Evolutionary conservation across 2,329 filamentous ascomycete genomes (phyloP).

Genomic region (Cladophialophora yegresii): DNA sequence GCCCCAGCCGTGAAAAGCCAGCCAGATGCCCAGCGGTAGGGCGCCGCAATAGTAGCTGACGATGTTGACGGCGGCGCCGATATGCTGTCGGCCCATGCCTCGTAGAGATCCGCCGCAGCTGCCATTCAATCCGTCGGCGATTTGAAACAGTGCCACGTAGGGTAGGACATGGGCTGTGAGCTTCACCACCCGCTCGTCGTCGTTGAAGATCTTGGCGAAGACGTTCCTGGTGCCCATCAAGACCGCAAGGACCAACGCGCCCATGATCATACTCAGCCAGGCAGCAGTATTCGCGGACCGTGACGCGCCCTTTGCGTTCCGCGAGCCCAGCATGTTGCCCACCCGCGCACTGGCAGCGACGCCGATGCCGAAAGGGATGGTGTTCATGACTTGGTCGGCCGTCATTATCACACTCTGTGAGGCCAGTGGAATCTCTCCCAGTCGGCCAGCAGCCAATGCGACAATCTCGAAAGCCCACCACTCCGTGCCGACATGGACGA

Average conservation of each 20-base stretch:
- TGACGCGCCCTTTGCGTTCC: conserved; percentile 65
- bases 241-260: conserved; percentile 65
- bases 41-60: conserved; percentile 82
- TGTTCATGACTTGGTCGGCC: conserved; percentile 79
- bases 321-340: conserved; percentile 75
- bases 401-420: conserved; percentile 91
- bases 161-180: conserved; percentile 81
- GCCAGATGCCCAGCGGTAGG: conserved; percentile 76
- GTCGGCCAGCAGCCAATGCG: conserved; percentile 74
- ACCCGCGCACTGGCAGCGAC: conserved; percentile 77
- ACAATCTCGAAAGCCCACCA: conserved; percentile 97
- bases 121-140: conserved; percentile 83
- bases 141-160: conserved; percentile 85
- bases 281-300: conserved; percentile 75
- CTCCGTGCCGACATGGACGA: conserved; percentile 83
- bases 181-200: conserved; percentile 69
- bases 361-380: conserved; percentile 82
- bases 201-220: conserved; percentile 79
- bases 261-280: conserved; percentile 69
- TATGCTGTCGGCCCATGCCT: conserved; percentile 83
- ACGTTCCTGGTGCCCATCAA: conserved; percentile 71
- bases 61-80: conserved; percentile 79
- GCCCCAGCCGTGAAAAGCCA: conserved; percentile 85
- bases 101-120: conserved; percentile 77
- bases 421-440: conserved; percentile 77